Conservation (phyloP, 257 asterid species). For the Przewalskia tangutica region DNA sequence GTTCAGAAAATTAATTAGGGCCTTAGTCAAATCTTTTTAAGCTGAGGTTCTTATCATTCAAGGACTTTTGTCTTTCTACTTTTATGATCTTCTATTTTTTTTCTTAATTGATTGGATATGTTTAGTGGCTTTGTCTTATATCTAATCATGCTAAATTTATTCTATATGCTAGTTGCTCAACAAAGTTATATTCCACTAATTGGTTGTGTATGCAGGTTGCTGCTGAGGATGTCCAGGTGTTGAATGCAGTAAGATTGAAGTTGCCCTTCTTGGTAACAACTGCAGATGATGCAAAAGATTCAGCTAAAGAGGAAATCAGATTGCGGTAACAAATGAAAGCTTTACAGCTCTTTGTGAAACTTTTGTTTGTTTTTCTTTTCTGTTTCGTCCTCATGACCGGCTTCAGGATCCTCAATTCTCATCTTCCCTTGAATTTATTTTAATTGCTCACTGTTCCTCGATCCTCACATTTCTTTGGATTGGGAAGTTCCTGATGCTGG, state of each 20-base stretch:
- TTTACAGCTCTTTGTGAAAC: neutral
- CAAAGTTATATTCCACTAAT: neutral
- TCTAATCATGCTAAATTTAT: neutral
- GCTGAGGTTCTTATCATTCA: neutral
- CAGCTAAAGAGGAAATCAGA: conserved; percentile 80
- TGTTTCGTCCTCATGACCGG: neutral
- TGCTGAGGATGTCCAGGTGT: conserved; percentile 64
- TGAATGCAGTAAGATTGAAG: conserved; percentile 74
- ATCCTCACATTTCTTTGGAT: neutral
- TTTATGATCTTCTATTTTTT: neutral
- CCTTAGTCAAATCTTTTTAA: neutral
- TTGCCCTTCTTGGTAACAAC: conserved; percentile 90
- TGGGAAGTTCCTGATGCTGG: neutral
- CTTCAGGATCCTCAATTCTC: neutral
- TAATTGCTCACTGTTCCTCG: neutral
- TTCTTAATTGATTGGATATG: neutral
- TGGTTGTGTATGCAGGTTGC: conserved; percentile 50
- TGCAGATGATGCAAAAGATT: conserved; percentile 69
- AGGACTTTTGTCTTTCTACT: neutral
- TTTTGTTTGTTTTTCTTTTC: neutral
- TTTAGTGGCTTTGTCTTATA: neutral
- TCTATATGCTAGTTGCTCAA: neutral
- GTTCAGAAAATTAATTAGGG: neutral
- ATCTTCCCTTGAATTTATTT: neutral
- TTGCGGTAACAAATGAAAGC: conserved; percentile 43